Conservation (phyloP, 2,329 filamentous ascomycete species). For the Magnaporthiopsis poae region DNA sequence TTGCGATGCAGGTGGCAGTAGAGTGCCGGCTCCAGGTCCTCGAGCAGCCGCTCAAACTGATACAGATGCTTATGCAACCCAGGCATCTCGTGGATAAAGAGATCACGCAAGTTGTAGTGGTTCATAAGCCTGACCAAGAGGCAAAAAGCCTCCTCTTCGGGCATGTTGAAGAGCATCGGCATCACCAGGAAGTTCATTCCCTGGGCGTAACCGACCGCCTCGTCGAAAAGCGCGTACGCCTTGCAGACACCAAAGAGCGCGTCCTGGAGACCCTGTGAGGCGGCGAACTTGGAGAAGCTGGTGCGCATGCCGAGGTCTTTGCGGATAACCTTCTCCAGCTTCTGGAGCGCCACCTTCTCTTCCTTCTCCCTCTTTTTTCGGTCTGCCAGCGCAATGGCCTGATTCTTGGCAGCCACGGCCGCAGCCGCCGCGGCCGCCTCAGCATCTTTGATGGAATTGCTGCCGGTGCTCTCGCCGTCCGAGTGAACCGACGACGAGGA, state of each 20-base stretch:
- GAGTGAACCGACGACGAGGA: constrained; percentile 81
- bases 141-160: constrained; percentile 92
- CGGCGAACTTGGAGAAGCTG: constrained; percentile 92
- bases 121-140: constrained; percentile 91
- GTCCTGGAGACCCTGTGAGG: constrained; percentile 83
- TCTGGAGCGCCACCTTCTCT: constrained; percentile 62
- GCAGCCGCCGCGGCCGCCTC: constrained; percentile 5
- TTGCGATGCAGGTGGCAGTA: constrained; percentile 88
- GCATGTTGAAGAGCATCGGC: constrained; percentile 96
- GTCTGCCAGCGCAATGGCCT: constrained; percentile 54
- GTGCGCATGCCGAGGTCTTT: constrained; percentile 85
- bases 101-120: constrained; percentile 81
- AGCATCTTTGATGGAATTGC: constrained; percentile 27
- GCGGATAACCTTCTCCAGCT: constrained; percentile 83
- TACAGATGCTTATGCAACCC: constrained; percentile 87
- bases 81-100: constrained; percentile 94
- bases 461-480: constrained; percentile 29
- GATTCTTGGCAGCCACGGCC: constrained; percentile 37
- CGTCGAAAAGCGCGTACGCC: constrained; percentile 90
- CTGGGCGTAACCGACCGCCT: constrained; percentile 89
- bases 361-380: constrained; percentile 72
- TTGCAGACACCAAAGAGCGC: constrained; percentile 93
- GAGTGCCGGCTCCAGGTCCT: constrained; percentile 85
- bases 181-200: constrained; percentile 98
- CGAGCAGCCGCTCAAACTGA: constrained; percentile 86